These are phyloP conservation scores for Rhodotorula sp. DNA, from an alignment of 1,284 basidiomycete species.

Conservation along the genomic window DNA sequence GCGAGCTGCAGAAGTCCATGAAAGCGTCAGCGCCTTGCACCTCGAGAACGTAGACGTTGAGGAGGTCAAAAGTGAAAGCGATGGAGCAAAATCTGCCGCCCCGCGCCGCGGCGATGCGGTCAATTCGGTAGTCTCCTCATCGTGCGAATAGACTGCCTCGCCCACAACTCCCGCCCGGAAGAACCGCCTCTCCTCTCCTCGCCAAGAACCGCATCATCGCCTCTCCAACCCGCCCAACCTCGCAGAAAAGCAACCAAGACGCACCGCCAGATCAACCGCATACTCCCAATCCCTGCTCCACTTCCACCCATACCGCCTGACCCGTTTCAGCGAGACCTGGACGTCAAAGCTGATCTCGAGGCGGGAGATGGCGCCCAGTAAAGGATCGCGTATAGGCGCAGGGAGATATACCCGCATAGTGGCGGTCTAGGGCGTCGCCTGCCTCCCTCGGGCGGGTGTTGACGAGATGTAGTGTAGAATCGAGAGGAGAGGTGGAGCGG, in stretches of 20 bases:
- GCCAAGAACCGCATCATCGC: background rate
- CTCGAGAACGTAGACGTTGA: too few relatives aligned
- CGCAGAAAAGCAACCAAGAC: background rate
- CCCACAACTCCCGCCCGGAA: background rate
- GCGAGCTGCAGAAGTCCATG: conserved; percentile 53
- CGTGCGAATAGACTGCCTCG: background rate
- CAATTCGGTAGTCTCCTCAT: too few relatives aligned
- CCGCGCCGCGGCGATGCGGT: too few relatives aligned
- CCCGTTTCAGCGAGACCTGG: conserved; percentile 17
- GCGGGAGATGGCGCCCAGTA: conserved; percentile 30
- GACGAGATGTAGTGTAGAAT: background rate
- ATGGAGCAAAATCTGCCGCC: too few relatives aligned
- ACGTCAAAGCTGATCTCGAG: conserved; percentile 41
- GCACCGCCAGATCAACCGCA: conserved; percentile 1
- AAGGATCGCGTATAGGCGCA: conserved; percentile 7
- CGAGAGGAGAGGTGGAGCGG: background rate
- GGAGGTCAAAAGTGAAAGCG: too few relatives aligned
- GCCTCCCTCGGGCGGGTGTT: background rate
- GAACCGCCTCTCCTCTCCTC: background rate
- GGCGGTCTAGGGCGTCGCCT: background rate
- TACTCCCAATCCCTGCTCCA: conserved; percentile 32
- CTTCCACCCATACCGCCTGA: conserved; percentile 34
- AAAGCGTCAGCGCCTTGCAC: background rate
- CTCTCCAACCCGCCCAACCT: background rate
- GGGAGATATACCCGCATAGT: conserved; percentile 27